A percentile compares a stretch with the other conserved stretches of the same genome.
These are phyloP conservation scores for Rhodosorus marinus DNA, from an alignment of 23 red algal species.

Conservation along the genomic window DNA sequence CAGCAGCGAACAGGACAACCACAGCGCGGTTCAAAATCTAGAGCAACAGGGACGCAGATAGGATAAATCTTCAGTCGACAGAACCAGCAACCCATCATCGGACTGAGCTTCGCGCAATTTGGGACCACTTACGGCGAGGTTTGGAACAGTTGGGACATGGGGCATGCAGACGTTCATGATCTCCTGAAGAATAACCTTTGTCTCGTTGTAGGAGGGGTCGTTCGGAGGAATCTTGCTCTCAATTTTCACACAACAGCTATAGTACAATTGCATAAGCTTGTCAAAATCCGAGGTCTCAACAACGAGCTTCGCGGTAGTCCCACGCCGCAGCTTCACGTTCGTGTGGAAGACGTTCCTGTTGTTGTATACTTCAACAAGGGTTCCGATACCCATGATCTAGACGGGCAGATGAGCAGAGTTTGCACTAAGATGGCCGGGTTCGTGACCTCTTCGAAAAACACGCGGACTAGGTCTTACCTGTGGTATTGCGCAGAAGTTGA, in stretches of 20 bases:
- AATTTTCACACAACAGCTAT: constrained; percentile 29
- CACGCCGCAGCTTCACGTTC: constrained; percentile 77
- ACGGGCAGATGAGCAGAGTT: background rate
- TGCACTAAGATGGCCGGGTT: background rate
- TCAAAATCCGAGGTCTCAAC: constrained; percentile 37
- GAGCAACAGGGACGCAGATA: too few relatives aligned
- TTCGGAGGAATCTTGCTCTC: constrained; percentile 14
- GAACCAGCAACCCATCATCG: too few relatives aligned
- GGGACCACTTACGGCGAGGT: constrained; percentile 54
- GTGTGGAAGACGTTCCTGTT: constrained; percentile 64
- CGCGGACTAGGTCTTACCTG: too few relatives aligned
- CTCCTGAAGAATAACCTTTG: constrained; percentile 20
- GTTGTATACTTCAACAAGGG: constrained; percentile 59
- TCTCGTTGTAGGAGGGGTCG: constrained; percentile 61
- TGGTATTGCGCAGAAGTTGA: constrained; percentile 94
- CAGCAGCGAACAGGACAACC: constrained; percentile 59
- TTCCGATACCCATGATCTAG: constrained; percentile 97
- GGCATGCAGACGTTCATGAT: constrained; percentile 33
- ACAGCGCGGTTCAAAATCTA: constrained; percentile 70
- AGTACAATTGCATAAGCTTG: constrained; percentile 39
- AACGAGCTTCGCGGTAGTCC: constrained; percentile 65
- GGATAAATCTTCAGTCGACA: too few relatives aligned
- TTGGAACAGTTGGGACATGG: constrained; percentile 35
- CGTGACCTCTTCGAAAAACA: background rate
- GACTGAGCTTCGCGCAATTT: too few relatives aligned